Evolutionary conservation across 75 land plant genomes (phyloP), one percentile per base, ranked within the genome.

Genomic region (Azolla pinnata): DNA sequence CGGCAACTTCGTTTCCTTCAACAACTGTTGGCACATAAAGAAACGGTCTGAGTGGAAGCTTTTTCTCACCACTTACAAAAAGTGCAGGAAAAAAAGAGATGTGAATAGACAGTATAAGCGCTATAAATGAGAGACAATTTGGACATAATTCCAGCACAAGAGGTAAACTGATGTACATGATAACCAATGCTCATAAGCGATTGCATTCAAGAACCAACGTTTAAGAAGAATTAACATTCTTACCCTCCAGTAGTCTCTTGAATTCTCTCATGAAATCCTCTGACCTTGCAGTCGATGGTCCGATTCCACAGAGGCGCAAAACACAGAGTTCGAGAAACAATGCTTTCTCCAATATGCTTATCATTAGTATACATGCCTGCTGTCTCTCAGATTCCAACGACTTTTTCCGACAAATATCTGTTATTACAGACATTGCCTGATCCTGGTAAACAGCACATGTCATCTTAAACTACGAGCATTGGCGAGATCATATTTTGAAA

Each of bases 261-360:
- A 74, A 70, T 61, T 81, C 83, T 63, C 70, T 88, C 12, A 79
- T 61, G 34, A 93, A 88, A 56, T 88, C 95, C 40, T 93, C 98
- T 12, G 75, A 49, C 10, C 89, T 81, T 0, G 79, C 79, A 19
- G 81, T 59, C 0, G 80, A 85, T 21, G 90, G 83, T 25, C 74
- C 61, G 2, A 88, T 70, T 28, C 86, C 98, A 77, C 98, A 93
- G 20, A 68, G 78, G 18, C 82, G 82, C 24, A 71, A 54, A 5
- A 93, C 82, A 66, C 89, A 91, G 1, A 71, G 71, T 60, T 87
- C 95, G 60, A 91, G 62, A 57, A 80, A 78, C 50, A 88, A 64
- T 12, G 89, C 58, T 67, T 78, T 88, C 31, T 88, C 95, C 72
- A 85, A 53, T 26, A 91, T 74, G 59, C 84, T 76, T 20, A 91